Evolutionary conservation across 768 basidiomycete species (phyloP).

Genomic region (Lactarius hengduanensis): DNA sequence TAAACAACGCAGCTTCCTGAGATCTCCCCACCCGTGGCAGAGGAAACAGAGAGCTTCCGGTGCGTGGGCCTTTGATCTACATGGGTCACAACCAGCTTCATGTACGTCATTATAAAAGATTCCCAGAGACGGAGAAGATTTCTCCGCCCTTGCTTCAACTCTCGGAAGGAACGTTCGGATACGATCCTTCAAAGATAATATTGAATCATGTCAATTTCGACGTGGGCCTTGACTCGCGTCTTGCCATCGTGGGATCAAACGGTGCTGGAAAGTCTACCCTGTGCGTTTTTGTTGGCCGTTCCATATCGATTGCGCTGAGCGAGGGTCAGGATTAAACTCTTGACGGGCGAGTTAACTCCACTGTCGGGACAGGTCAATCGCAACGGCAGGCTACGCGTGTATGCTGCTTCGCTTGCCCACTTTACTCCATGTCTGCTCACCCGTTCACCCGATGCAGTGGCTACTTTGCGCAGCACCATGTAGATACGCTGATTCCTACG

Average conservation of each 20-base stretch:
- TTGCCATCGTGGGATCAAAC: conserved; percentile 94
- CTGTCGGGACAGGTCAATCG: conserved; percentile 77
- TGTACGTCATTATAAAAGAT: conserved; percentile 42
- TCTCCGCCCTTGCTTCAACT: conserved; percentile 94
- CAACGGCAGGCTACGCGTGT: conserved; percentile 92
- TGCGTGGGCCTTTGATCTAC: conserved; percentile 34
- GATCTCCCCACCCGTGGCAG: conserved; percentile 86
- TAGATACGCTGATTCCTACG: conserved; percentile 80
- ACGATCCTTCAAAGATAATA: conserved; percentile 71
- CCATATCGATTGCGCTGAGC: conserved; percentile 6
- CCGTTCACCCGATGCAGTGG: conserved; percentile 47
- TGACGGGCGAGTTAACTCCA: conserved; percentile 81
- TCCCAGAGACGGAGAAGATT: conserved; percentile 96
- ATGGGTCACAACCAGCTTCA: neutral
- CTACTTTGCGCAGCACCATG: conserved; percentile 94
- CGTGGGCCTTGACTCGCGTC: conserved; percentile 89
- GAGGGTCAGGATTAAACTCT: conserved; percentile 73
- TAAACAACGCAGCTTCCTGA: conserved; percentile 68
- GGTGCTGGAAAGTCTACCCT: conserved; percentile 96
- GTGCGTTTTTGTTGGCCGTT: conserved; percentile 42
- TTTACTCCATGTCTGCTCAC: conserved; percentile 16
- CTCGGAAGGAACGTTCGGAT: conserved; percentile 88
- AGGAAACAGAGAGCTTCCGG: conserved; percentile 93
- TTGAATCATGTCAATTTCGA: conserved; percentile 84
- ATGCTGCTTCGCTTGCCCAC: conserved; percentile 32